Base-by-base conservation (phyloP, 2,329 filamentous ascomycete genomes). In the Arthrinium phaeospermum region DNA sequence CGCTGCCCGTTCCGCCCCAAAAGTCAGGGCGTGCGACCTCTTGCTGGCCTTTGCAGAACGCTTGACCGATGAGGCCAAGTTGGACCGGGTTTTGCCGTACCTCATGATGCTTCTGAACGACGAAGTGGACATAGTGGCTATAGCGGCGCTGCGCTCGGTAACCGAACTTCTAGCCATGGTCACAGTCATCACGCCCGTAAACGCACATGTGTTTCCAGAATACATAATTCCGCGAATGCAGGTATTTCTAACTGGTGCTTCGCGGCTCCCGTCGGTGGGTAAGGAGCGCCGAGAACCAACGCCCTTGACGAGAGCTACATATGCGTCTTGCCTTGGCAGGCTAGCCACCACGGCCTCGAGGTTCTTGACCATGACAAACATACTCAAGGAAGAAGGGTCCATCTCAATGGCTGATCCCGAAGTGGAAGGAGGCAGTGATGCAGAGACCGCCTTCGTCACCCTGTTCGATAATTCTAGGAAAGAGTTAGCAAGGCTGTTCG, bases 51-150 rank as follows among this genome's bases (percentile, higher is more conserved):
- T 99, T 81, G 91, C 95, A 0, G 95, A 98, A 82, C 89, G 93
- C 73, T 83, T 98, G 34, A 97, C 96, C 0, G 97, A 99, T 80
- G 96, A 99, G 83, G 95, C 95, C 3, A 98, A 98, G 81, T 86
- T 99, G 68, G 97, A 99, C 81, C 91, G 96, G 69, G 93, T 98
- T 34, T 85, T 99, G 69, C 96, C 96, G 0, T 98, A 98, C 80
- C 85, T 98, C 47, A 93, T 98, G 83, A 90, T 91, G 6, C 83
- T 98, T 41, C 85, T 99, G 16, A 92, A 91, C 73, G 96, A 99
- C 79, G 91, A 91, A 76, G 91, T 93, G 1, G 94, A 98, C 75
- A 87, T 94, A 77, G 96, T 99, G 19, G 92, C 94, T 67, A 91
- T 98, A 68, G 91, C 95, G 34, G 95, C 95, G 3, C 88, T 98